Percentiles rank a stretch among this genome's conserved stretches.
phyloP scores from a whole-genome alignment of 2,329 filamentous ascomycete species.

The Colletotrichum lentis region DNA sequence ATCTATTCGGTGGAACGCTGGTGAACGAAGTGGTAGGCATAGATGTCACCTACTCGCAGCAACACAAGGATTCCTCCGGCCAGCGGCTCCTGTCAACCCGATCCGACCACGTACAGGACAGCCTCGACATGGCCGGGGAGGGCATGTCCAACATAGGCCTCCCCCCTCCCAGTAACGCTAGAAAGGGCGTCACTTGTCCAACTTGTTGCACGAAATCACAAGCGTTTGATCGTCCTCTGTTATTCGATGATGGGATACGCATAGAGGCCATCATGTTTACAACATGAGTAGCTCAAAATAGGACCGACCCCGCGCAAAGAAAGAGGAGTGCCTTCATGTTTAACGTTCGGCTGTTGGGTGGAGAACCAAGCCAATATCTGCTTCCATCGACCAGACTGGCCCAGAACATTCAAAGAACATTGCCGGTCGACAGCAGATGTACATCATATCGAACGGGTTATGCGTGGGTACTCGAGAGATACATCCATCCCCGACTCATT shows the following conservation, averaged over 20 bases:
- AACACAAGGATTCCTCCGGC: neutral
- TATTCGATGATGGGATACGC: neutral
- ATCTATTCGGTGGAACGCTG: constrained; percentile 4
- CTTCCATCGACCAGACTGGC: neutral
- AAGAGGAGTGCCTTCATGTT: neutral
- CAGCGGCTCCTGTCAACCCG: constrained; percentile 11
- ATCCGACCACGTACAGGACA: constrained; percentile 14
- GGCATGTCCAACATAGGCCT: neutral
- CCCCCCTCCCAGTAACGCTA: constrained; percentile 4
- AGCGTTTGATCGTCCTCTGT: neutral
- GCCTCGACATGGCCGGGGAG: neutral
- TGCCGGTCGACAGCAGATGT: constrained; percentile 13
- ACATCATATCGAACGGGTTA: constrained; percentile 19
- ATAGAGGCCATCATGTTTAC: constrained; percentile 22
- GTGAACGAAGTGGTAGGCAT: constrained; percentile 12
- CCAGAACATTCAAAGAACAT: constrained; percentile 2
- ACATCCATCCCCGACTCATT: constrained; percentile 29
- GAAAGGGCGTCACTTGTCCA: neutral
- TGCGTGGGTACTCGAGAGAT: constrained; percentile 21
- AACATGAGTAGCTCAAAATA: constrained; percentile 6
- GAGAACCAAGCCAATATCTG: neutral
- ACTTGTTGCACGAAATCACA: neutral
- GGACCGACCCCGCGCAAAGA: neutral
- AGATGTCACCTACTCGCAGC: constrained; percentile 21
- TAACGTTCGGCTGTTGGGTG: neutral